A percentile compares a stretch with the other conserved stretches of the same genome.
These are phyloP conservation scores for Petrea volubilis DNA, from an alignment of 257 asterid species.

Conservation along the genomic window DNA sequence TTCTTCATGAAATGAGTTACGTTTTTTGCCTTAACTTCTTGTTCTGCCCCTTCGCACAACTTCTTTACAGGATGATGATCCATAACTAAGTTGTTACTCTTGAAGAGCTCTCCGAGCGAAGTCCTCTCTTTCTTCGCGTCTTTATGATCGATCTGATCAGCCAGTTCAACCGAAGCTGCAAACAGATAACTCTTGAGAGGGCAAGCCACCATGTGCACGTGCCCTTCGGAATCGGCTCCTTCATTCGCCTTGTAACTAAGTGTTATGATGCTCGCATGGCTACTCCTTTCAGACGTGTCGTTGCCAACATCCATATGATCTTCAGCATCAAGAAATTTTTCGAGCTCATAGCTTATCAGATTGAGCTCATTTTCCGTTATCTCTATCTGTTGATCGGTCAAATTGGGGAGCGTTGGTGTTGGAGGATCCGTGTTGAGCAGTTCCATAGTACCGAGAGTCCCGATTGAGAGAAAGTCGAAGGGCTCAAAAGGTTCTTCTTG, in stretches of 20 bases:
- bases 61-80: constrained; percentile 21
- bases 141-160: constrained; percentile 31
- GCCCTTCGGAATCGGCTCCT: constrained; percentile 34
- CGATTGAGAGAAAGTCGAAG: constrained; percentile 65
- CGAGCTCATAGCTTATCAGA: constrained; percentile 49
- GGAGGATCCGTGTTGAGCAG: constrained; percentile 41
- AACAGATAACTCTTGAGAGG: constrained; percentile 59
- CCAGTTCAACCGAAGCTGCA: constrained; percentile 47
- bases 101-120: constrained; percentile 49
- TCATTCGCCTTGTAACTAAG: constrained; percentile 36
- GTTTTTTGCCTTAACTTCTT: constrained; percentile 23
- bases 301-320: constrained; percentile 30
- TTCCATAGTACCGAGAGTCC: constrained; percentile 58
- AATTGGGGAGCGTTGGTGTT: constrained; percentile 49
- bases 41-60: constrained; percentile 20
- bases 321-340: constrained; percentile 46
- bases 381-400: constrained; percentile 28
- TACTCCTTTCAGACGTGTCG: constrained; percentile 44
- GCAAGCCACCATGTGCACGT: constrained; percentile 30
- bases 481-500: constrained; percentile 41
- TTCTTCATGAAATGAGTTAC: constrained; percentile 46
- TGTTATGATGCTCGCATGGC: constrained; percentile 43
- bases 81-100: constrained; percentile 20
- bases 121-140: constrained; percentile 42
- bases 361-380: constrained; percentile 44